Evolutionary conservation across 768 basidiomycete species (phyloP).

Genomic region (Termitomyces sp.): DNA sequence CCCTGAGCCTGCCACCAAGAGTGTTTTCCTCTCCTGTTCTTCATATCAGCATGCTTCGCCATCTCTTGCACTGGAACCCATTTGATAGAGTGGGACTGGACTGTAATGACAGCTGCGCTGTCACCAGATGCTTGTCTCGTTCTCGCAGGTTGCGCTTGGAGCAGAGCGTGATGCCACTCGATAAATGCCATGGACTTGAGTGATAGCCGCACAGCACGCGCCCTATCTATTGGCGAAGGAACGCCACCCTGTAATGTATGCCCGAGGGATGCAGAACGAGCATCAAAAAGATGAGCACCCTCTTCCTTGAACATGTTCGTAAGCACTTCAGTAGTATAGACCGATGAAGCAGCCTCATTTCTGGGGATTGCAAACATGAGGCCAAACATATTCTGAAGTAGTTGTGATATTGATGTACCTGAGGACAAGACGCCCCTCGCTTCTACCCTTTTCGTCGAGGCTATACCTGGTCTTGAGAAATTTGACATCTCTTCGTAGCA

Average conservation of each 20-base stretch:
- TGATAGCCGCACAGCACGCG: slow-evolving; percentile 84
- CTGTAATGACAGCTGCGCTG: slow-evolving; percentile 85
- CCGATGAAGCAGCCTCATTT: slow-evolving; percentile 78
- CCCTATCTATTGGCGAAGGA: slow-evolving; percentile 92
- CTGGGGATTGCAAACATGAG: slow-evolving; percentile 30
- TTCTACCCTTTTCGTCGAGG: slow-evolving; percentile 83
- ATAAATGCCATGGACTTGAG: slow-evolving; percentile 94
- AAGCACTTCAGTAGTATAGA: slow-evolving; percentile 89
- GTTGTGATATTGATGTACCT: slow-evolving; percentile 52
- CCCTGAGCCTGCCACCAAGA: slow-evolving; percentile 64
- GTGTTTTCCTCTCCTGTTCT: slow-evolving; percentile 72
- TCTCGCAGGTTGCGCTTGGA: slow-evolving; percentile 47
- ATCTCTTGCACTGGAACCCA: slow-evolving; percentile 87
- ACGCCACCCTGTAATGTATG: slow-evolving; percentile 96
- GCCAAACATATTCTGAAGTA: not conserved
- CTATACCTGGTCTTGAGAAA: slow-evolving; percentile 83
- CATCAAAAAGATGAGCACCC: slow-evolving; percentile 87
- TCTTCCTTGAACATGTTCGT: slow-evolving; percentile 95
- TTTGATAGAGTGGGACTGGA: slow-evolving; percentile 73
- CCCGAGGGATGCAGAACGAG: slow-evolving; percentile 91
- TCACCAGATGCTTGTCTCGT: slow-evolving; percentile 51
- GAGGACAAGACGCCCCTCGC: slow-evolving; percentile 90
- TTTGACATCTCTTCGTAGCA: slow-evolving; percentile 76
- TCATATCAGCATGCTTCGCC: slow-evolving; percentile 85
- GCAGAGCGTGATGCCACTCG: slow-evolving; percentile 65